A percentile compares a stretch with the other conserved stretches of the same genome.
phyloP scores from a whole-genome alignment of 805 yeast genomes.

The Candida berthetii region DNA sequence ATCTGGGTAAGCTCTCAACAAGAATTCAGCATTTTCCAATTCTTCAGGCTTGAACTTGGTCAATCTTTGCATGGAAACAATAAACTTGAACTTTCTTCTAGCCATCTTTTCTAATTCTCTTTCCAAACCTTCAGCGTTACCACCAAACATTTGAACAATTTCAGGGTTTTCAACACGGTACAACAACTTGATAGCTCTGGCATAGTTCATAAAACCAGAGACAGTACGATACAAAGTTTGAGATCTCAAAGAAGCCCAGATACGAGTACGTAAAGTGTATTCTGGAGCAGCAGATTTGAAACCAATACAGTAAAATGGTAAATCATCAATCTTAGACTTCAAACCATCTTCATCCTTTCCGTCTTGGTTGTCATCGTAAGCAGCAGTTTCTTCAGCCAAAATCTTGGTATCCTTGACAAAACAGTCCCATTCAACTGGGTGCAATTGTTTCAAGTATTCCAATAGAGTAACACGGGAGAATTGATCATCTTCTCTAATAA shows the following conservation, averaged over 20 bases:
- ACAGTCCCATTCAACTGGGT: constrained; percentile 97
- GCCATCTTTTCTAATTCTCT: constrained; percentile 91
- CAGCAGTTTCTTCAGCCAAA: constrained; percentile 90
- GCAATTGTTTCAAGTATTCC: constrained; percentile 91
- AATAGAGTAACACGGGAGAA: constrained; percentile 89
- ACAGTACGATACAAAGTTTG: constrained; percentile 96
- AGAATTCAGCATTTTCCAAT: constrained; percentile 72
- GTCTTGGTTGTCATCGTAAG: constrained; percentile 42
- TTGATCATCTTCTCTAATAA: constrained; percentile 95
- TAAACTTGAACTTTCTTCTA: constrained; percentile 71
- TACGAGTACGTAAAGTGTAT: constrained; percentile 91
- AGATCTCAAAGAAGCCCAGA: constrained; percentile 97
- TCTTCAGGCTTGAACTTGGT: constrained; percentile 68
- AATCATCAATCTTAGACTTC: constrained; percentile 82
- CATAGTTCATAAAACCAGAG: constrained; percentile 97
- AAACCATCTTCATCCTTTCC: constrained; percentile 61
- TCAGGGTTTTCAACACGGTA: constrained; percentile 95
- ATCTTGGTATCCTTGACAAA: constrained; percentile 95
- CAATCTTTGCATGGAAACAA: constrained; percentile 85
- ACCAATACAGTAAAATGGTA: constrained; percentile 94
- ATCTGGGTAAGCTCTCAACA: constrained; percentile 80
- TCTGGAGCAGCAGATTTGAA: constrained; percentile 98
- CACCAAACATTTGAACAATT: constrained; percentile 96
- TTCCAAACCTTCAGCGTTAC: constrained; percentile 94
- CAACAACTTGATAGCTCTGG: constrained; percentile 89